phyloP scores from a whole-genome alignment of 2,329 filamentous ascomycete genomes.

The Penicillium sclerotigenum region DNA sequence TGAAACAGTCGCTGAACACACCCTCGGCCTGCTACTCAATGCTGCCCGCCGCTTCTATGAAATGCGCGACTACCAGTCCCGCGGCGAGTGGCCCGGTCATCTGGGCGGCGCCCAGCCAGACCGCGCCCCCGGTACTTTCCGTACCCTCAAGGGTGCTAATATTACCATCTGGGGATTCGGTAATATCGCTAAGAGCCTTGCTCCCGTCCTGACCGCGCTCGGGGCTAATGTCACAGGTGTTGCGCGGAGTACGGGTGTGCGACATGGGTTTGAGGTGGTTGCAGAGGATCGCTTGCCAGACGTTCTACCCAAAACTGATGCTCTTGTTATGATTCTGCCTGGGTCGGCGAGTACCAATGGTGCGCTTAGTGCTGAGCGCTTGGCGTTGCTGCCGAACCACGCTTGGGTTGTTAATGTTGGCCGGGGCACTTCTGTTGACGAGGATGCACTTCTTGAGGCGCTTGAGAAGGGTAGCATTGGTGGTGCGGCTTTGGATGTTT shows the following conservation, averaged over 20 bases:
- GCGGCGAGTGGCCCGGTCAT: conserved; percentile 58
- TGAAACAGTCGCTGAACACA: conserved; percentile 63
- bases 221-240: conserved; percentile 60
- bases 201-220: conserved; percentile 53
- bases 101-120: conserved; percentile 56
- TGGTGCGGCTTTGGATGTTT: conserved; percentile 24
- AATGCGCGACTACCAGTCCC: conserved; percentile 58
- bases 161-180: conserved; percentile 64
- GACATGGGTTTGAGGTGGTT: conserved; percentile 58
- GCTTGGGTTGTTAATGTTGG: conserved; percentile 26
- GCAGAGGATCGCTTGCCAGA: conserved; percentile 53
- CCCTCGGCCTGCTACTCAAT: conserved; percentile 50
- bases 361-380: conserved; percentile 54
- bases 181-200: conserved; percentile 62
- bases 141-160: conserved; percentile 57
- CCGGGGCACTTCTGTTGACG: conserved; percentile 21
- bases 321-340: conserved; percentile 65
- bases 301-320: conserved; percentile 58
- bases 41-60: conserved; percentile 55
- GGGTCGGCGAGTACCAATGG: conserved; percentile 56
- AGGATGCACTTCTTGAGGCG: conserved; percentile 21
- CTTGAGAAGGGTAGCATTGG: conserved; percentile 21
- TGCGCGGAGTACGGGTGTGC: conserved; percentile 55
- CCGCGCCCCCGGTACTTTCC: conserved; percentile 52
- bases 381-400: conserved; percentile 56